These are phyloP conservation scores for Salix suchowensis DNA, from an alignment of 345 rosid genomes.

Conservation along the genomic window DNA sequence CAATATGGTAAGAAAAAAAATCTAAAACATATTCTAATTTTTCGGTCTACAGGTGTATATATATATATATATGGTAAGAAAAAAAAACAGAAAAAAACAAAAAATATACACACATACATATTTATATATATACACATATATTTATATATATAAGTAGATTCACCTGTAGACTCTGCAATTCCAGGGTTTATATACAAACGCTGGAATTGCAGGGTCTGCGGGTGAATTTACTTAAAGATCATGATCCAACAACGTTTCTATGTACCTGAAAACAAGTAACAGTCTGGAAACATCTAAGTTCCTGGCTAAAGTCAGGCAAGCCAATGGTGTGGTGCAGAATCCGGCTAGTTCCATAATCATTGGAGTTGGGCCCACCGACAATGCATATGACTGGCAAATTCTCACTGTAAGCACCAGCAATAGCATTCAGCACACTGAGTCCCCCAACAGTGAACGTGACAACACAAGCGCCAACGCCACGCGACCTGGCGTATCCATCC, in stretches of 20 bases:
- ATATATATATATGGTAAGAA: no score
- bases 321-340: conserved; percentile 77
- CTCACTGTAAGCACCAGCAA: conserved; percentile 81
- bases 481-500: conserved; percentile 66
- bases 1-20: neutral
- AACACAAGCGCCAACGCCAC: conserved; percentile 78
- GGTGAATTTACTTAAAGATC: no score
- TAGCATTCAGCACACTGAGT: conserved; percentile 65
- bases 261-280: conserved; percentile 67
- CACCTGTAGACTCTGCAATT: no score
- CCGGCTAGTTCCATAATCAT: conserved; percentile 79
- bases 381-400: conserved; percentile 72
- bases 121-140: no score
- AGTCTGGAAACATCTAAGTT: conserved; percentile 63
- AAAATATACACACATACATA: neutral
- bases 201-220: no score
- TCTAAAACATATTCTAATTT: no score
- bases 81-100: no score
- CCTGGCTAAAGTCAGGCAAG: conserved; percentile 71
- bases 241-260: no score
- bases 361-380: conserved; percentile 83
- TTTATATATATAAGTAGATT: no score
- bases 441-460: conserved; percentile 87
- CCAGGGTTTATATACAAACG: no score
- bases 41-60: no score